Base-by-base conservation (phyloP, 306 rosid genomes). In the Mimosa bimucronata region DNA sequence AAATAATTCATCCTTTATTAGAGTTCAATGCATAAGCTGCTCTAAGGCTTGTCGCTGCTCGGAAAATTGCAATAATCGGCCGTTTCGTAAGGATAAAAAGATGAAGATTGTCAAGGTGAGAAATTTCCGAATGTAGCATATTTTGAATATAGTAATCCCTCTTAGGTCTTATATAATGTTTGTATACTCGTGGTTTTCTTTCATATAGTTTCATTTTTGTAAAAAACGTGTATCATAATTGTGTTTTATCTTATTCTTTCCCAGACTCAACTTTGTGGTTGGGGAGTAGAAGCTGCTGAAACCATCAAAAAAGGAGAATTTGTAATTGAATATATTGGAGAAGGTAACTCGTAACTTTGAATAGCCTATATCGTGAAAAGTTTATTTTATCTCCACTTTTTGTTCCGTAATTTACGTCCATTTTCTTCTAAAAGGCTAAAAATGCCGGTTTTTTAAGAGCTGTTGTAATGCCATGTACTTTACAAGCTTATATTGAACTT, bases 11-110 rank as follows among this genome's bases (percentile, higher is more conserved):
- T 69, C 76, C 79, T 75, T 71, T 80, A 38, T 83, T 66, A 94
- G 98, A 88, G 91, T 88, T 86, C 98, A 94, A 90, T 92, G 88
- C 91, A 92, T 94, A 90, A 94, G 98, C 86, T 92, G 98, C 87
- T 92, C 97, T 75, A 94, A 90, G 84, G 92, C 94, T 53, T 94
- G 97, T 76, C 87, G 78, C 64, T 94, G 98, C 86, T 85, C 92
- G 50, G 97, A 87, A 65, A 86, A 88, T 80, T 94, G 98, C 84
- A 86, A 66, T 31, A 94, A 94, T 83, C 86, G 98, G 68, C 98
- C 97, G 25, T 94, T 94, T 87, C 97, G 93, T 73, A 92, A 88
- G 89, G 98, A 92, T 62, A 94, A 90, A 88, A 92, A 92, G 87
- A 82, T 86, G 80, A 91, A 86, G 81, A 69, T 91, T 57, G 89